Evolutionary conservation across 768 basidiomycete species (phyloP), one percentile per base, ranked within the genome.

Genomic region (Termitomyces sp.): DNA sequence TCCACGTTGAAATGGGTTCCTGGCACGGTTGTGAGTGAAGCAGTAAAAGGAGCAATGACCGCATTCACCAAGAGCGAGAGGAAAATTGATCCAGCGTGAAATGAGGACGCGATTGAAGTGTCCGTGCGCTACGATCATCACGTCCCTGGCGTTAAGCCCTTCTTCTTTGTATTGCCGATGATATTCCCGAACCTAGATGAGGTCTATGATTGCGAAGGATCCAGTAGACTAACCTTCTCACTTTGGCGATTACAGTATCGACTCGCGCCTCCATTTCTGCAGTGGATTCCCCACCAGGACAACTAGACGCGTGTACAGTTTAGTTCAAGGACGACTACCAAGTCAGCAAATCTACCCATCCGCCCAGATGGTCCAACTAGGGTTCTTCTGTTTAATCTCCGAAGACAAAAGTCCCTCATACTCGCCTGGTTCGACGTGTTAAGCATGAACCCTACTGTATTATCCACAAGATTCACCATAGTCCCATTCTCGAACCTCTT

Each of bases 61-160:
- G 35, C 12, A 58, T 57, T 61, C 58, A 77, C 77, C 78, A 53
- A 75, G 70, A 57, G 72, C 71, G 24, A 92, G 76, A 3, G 86
- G 85, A 67, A 92, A 84, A 28, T 81, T 74, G 63, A 91, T 84
- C 94, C 94, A 96, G 51, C 94, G 88, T 15, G 92, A 78, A 57
- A 95, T 89, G 66, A 94, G 78, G 51, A 84, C 82, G 44, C 90
- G 84, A 57, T 83, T 91, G 72, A 91, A 87, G 73, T 94, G 90
- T 0, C 91, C 94, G 73, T 98, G 96, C 0, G 94, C 92, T 62
- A 98, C 86, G 68, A 98, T 89, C 61, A 96, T 81, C 11, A 94
- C 88, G 67, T 97, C 94, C 22, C 90, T 83, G 22, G 83, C 81
- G 57, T 87, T 81, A 18, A 80, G 75, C 1, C 85, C 85, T 52